phyloP scores from a whole-genome alignment of 1,139 yeast genomes.

The Yamadazyma siamensis region DNA sequence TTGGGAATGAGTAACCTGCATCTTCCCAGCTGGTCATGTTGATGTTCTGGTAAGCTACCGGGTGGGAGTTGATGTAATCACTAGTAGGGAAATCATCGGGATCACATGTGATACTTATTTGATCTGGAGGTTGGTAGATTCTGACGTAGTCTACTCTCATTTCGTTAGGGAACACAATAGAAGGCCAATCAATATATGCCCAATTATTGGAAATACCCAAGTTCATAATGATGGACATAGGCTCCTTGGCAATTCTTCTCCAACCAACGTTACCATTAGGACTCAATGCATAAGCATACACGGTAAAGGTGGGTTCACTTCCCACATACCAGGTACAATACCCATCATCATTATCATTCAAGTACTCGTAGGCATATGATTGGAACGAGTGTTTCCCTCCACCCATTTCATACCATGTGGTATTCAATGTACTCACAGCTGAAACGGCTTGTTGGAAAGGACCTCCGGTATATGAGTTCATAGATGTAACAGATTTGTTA shows the following conservation, averaged over 20 bases:
- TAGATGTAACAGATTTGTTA: constrained; percentile 57
- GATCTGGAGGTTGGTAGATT: constrained; percentile 65
- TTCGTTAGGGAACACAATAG: constrained; percentile 62
- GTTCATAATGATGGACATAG: constrained; percentile 78
- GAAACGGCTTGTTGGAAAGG: constrained; percentile 84
- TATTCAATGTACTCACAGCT: constrained; percentile 66
- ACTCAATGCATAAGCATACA: constrained; percentile 60
- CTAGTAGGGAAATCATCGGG: constrained; percentile 71
- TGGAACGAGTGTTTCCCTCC: constrained; percentile 52
- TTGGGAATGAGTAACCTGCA: constrained; percentile 69
- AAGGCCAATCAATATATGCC: constrained; percentile 81
- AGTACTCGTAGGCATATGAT: constrained; percentile 72
- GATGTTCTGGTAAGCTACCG: constrained; percentile 56
- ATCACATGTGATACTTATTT: constrained; percentile 62
- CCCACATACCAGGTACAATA: constrained; percentile 85
- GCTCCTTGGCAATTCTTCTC: constrained; percentile 76
- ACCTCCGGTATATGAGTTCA: constrained; percentile 81
- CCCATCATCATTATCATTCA: constrained; percentile 63
- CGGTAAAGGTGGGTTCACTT: constrained; percentile 58
- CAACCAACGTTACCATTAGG: constrained; percentile 82
- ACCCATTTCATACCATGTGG: constrained; percentile 72
- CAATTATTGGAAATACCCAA: constrained; percentile 78
- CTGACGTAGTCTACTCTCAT: constrained; percentile 75
- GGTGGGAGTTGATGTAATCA: constrained; percentile 66
- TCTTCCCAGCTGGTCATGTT: constrained; percentile 64